Base-by-base conservation (phyloP, 2,329 filamentous ascomycete genomes). In the Microthyrium microscopicum region DNA sequence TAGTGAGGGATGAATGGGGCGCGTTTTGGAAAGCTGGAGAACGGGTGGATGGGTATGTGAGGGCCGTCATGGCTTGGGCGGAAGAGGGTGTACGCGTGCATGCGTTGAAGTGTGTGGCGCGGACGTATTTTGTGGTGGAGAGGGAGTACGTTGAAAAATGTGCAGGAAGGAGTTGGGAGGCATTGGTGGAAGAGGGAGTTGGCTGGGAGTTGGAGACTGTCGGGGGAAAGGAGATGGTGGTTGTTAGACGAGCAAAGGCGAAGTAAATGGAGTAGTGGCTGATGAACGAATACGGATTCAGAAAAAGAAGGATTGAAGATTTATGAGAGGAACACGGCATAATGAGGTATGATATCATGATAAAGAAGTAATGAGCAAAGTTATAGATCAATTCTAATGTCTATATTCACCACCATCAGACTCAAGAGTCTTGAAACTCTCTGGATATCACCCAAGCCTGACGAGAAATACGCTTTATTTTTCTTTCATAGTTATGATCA, bases 101-200 rank as follows among this genome's bases (percentile, higher is more conserved):
- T 54, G 73, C 80, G 21, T 60, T 95, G 44, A 92, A 93, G 60
- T 89, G 84, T 50, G 69, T 95, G 35, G 84, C 83, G 1, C 70
- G 74, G 47, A 69, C 77, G 4, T 98, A 98, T 53, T 57, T 94
- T 42, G 70, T 59, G 15, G 75, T 83, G 6, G 79, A 83, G 34
- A 54, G 68, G 38, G 50, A 49, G 3, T 82, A 76, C 52, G 56
- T 93, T 32, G 80, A 89, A 55, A 66, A 64, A 48, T 67, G 78
- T 4, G 73, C 72, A 30, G 62, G 68, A 72, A 31, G 62, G 43
- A 61, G 56, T n/a, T 98, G 87, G 84, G 62, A 70, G 8, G 70
- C 72, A 32, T 56, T 95, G 47, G 64, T 68, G 21, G 61, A 69
- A 42, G 73, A 81, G 47, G 73, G 73, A 3, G 77, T 95, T 2